Evolutionary conservation across 257 asterid species (phyloP).

Genomic region (Ilex aquifolium): DNA sequence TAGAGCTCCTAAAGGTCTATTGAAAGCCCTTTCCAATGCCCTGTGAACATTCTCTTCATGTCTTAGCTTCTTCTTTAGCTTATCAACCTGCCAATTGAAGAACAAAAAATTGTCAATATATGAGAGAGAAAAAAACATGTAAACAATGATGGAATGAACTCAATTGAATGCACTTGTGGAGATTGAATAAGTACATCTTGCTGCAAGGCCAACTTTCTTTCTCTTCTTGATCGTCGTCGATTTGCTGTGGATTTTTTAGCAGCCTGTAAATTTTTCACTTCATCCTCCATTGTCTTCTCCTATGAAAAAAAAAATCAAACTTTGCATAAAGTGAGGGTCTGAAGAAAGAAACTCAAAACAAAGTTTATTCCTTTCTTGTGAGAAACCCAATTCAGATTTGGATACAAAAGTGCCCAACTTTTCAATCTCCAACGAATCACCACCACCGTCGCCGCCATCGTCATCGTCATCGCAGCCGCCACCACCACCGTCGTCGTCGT

Average conservation of each 20-base stretch:
- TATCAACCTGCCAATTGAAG: slow-evolving; percentile 61
- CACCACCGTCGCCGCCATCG: too few species aligned
- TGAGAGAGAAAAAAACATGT: not conserved
- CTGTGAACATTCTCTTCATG: slow-evolving; percentile 87
- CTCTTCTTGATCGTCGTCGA: slow-evolving; percentile 43
- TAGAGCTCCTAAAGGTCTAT: slow-evolving; percentile 75
- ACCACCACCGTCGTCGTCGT: too few species aligned
- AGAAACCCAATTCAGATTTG: slow-evolving; percentile 15
- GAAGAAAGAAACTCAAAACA: not conserved
- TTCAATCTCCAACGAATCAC: not conserved
- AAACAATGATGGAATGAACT: not conserved
- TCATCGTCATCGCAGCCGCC: too few species aligned
- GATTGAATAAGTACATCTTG: slow-evolving; percentile 48
- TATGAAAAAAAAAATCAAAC: slow-evolving; percentile 25
- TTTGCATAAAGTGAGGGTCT: not conserved
- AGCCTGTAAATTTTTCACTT: slow-evolving; percentile 31
- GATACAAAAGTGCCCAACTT: slow-evolving; percentile 8
- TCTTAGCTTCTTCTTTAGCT: slow-evolving; percentile 73
- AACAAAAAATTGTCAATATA: not conserved
- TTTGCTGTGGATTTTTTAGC: slow-evolving; percentile 29
- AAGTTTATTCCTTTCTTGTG: slow-evolving; percentile 12
- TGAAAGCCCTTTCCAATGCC: slow-evolving; percentile 80
- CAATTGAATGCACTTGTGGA: not conserved
- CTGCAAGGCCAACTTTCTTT: slow-evolving; percentile 61
- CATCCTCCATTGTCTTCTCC: slow-evolving; percentile 55